Evolutionary conservation across 2,329 filamentous ascomycete genomes (phyloP), one percentile per base, ranked within the genome.

Genomic region (Aspergillus luchuensis): DNA sequence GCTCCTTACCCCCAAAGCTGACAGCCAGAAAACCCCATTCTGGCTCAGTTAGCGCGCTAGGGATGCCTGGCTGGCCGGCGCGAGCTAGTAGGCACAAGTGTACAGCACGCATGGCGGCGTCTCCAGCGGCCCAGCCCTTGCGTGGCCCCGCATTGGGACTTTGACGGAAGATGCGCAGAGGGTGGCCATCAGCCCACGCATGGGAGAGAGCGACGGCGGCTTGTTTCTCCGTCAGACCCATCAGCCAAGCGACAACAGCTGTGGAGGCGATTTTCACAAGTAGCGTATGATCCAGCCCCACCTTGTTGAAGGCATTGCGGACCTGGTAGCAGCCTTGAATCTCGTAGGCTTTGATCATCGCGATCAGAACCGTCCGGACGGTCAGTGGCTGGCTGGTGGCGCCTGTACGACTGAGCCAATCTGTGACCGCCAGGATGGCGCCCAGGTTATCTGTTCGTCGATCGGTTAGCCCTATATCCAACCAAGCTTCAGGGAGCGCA

Each of bases 251-350:
- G 5, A 77, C 70, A 10, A 77, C 70, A 3, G 78, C 75, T 1
- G 76, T 73, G 1, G 77, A 77, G 13, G 76, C 77, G 11, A 81
- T 58, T 57, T 79, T 79, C 30, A 79, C 77, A 8, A 80, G 71
- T 3, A 80, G 72, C 0, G 71, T 69, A 61, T 80, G 78, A 59
- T 81, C 79, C 1, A 80, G 65, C 1, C 79, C 79, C 19, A 69
- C 59, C 2, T 59, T 53, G 60, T 80, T 79, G 63, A 79, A 79
- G 5, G 75, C 63, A 43, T 79, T 79, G 1, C 57, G 28, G n/a
- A 72, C 63, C 41, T 77, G 76, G 43, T 78, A 72, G 56, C 64
- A 67, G 19, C 78, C 78, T 57, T 80, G 78, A 56, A 80, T 76
- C 62, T 80, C 78, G 58, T 79, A 79, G 2, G 77, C 73, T 60